Conservation (phyloP, 1,139 yeast species). For the Kodamaea ohmeri region DNA sequence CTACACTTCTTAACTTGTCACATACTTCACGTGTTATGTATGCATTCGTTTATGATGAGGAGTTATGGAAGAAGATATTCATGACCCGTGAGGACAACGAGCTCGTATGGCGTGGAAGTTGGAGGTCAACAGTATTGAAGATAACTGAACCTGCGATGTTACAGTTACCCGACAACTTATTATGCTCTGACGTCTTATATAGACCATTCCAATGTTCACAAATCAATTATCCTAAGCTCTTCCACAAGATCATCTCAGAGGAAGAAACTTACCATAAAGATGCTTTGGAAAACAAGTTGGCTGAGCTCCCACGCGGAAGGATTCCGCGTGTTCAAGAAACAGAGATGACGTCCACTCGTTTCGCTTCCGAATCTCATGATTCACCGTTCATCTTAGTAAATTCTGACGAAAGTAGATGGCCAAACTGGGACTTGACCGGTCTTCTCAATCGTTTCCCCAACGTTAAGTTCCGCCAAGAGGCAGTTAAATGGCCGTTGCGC, state of each 20-base stretch:
- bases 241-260: conserved; percentile 46
- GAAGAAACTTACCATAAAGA: conserved; percentile 37
- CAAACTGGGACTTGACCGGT: conserved; percentile 57
- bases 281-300: conserved; percentile 17
- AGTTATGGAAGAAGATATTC: conserved; percentile 67
- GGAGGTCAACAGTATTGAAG: conserved; percentile 63
- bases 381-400: conserved; percentile 68
- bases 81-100: conserved; percentile 15
- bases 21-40: conserved; percentile 65
- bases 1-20: conserved; percentile 49
- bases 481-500: conserved; percentile 72
- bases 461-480: conserved; percentile 74
- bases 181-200: conserved; percentile 61
- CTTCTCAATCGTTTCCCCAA: conserved; percentile 55
- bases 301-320: conserved; percentile 32
- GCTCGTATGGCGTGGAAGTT: conserved; percentile 66
- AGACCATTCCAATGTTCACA: conserved; percentile 80
- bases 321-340: conserved; percentile 47
- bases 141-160: conserved; percentile 41
- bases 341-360: conserved; percentile 40
- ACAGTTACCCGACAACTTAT: conserved; percentile 32
- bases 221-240: conserved; percentile 53
- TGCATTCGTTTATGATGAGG: conserved; percentile 72
- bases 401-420: conserved; percentile 50
- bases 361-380: conserved; percentile 45